Evolutionary conservation across 2,329 filamentous ascomycete species (phyloP).

Genomic region (Hymenoscyphus linearis): DNA sequence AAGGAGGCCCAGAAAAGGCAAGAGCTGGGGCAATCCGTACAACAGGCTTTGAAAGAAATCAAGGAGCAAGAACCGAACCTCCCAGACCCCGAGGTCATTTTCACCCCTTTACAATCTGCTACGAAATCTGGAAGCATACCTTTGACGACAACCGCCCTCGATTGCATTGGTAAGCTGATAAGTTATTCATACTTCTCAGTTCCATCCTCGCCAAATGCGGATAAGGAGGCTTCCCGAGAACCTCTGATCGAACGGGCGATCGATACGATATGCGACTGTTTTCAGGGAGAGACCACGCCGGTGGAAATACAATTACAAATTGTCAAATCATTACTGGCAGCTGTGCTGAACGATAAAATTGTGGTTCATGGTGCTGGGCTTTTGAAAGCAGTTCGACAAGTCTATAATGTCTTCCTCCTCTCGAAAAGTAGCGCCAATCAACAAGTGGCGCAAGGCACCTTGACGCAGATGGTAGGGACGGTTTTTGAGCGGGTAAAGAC

Average conservation of each 20-base stretch:
- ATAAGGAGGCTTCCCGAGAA: constrained; percentile 41
- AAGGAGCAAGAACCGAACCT: constrained; percentile 75
- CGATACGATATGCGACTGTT: constrained; percentile 98
- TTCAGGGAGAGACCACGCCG: constrained; percentile 91
- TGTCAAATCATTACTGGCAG: constrained; percentile 91
- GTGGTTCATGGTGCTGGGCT: constrained; percentile 95
- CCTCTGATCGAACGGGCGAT: constrained; percentile 96
- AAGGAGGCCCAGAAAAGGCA: constrained; percentile 88
- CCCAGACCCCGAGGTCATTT: constrained; percentile 87
- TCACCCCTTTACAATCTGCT: constrained; percentile 83
- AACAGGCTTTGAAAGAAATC: constrained; percentile 78
- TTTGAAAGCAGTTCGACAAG: constrained; percentile 92
- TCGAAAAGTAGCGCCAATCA: constrained; percentile 93
- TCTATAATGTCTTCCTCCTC: constrained; percentile 97
- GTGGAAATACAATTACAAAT: constrained; percentile 95
- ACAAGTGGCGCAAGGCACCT: constrained; percentile 91
- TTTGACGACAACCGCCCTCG: constrained; percentile 82
- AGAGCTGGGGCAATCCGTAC: constrained; percentile 74
- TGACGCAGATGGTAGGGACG: constrained; percentile 98
- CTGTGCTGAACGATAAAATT: constrained; percentile 97
- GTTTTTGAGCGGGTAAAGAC: constrained; percentile 94
- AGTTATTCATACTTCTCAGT: constrained; percentile 97
- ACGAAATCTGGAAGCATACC: constrained; percentile 81
- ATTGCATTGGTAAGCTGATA: constrained; percentile 98
- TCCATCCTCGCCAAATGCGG: constrained; percentile 42